Evolutionary conservation across 2,329 filamentous ascomycete species (phyloP).

Genomic region (Aspergillus awamori): DNA sequence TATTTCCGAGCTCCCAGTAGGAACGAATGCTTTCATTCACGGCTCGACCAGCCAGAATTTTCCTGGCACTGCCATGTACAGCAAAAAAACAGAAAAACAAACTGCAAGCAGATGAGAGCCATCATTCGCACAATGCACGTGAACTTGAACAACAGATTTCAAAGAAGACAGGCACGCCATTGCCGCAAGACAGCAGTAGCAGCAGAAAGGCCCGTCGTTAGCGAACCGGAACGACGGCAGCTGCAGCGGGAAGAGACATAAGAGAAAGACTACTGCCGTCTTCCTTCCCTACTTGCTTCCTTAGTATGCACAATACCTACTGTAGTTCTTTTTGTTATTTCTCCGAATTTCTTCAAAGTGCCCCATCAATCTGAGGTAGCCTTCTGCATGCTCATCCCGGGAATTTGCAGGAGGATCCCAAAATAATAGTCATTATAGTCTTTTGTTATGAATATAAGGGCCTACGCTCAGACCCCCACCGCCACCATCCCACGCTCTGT

Average conservation of each 20-base stretch:
- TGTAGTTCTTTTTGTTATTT: neutral
- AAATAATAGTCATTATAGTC: too few relatives aligned
- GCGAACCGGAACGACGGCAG: slow-evolving; percentile 18
- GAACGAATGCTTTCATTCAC: neutral
- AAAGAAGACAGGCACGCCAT: neutral
- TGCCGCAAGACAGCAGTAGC: neutral
- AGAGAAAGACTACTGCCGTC: neutral
- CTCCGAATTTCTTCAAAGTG: neutral
- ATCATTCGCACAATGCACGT: neutral
- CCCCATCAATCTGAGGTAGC: neutral
- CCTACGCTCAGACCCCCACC: neutral
- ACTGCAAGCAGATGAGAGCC: neutral
- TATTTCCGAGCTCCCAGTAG: slow-evolving; percentile 5
- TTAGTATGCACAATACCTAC: neutral
- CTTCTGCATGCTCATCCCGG: too few relatives aligned
- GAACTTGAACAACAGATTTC: neutral
- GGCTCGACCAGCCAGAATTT: neutral
- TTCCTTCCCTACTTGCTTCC: neutral
- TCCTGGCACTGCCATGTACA: neutral
- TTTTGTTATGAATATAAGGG: too few relatives aligned
- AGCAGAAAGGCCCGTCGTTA: slow-evolving; percentile 4
- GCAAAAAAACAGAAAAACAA: neutral
- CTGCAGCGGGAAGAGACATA: slow-evolving; percentile 17
- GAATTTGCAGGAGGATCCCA: too few relatives aligned
- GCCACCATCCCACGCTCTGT: neutral